Conservation (phyloP, 2,329 filamentous ascomycete species). For the Pezicula radicicola region DNA sequence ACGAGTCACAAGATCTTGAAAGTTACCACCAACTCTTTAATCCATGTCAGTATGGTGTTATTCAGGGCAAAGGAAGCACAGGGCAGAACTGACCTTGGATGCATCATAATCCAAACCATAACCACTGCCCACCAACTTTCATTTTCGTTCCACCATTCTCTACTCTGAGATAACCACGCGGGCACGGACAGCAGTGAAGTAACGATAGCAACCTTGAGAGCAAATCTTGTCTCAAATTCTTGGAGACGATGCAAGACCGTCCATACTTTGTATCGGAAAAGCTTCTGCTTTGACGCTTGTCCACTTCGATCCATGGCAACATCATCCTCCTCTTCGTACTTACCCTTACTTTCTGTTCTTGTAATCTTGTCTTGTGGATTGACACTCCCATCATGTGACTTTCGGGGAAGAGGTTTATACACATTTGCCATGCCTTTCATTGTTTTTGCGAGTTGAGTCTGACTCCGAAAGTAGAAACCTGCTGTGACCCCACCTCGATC, state of each 20-base stretch:
- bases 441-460: slow-evolving; percentile 24
- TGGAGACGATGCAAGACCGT: slow-evolving; percentile 47
- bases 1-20: slow-evolving; percentile 54
- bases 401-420: slow-evolving; percentile 28
- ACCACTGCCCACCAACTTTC: slow-evolving; percentile 58
- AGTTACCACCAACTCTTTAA: slow-evolving; percentile 49
- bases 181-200: slow-evolving; percentile 51
- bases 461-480: slow-evolving; percentile 38
- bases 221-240: slow-evolving; percentile 55
- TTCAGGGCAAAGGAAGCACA: not conserved
- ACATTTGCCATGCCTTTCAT: slow-evolving; percentile 31
- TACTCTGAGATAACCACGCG: slow-evolving; percentile 44
- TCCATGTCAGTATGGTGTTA: not conserved
- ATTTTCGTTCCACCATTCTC: slow-evolving; percentile 51
- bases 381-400: slow-evolving; percentile 1
- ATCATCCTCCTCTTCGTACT: slow-evolving; percentile 33
- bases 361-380: slow-evolving; percentile 18
- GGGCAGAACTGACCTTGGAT: slow-evolving; percentile 35
- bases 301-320: slow-evolving; percentile 37
- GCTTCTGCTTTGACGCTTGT: slow-evolving; percentile 33
- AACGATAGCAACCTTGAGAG: slow-evolving; percentile 51
- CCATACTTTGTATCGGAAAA: slow-evolving; percentile 47
- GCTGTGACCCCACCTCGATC: slow-evolving; percentile 57
- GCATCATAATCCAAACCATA: slow-evolving; percentile 54
- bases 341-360: slow-evolving; percentile 20